Conservation (phyloP, 2,329 filamentous ascomycete species). For the Madurella mycetomatis region DNA sequence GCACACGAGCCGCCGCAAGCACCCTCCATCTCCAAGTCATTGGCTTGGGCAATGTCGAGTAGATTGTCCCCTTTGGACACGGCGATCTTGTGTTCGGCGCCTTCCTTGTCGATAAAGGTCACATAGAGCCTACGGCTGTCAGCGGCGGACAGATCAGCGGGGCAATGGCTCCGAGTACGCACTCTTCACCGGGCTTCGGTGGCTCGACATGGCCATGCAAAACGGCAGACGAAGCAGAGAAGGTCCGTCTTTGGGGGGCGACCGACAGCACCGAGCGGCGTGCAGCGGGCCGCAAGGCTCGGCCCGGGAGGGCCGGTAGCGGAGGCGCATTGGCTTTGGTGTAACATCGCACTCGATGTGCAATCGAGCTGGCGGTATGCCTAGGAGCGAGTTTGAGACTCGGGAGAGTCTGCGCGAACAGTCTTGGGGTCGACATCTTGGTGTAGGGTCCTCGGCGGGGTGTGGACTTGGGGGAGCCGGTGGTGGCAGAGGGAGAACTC, state of each 20-base stretch:
- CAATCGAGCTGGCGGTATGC: conserved; percentile 12
- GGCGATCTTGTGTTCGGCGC: conserved; percentile 67
- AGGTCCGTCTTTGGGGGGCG: conserved; percentile 32
- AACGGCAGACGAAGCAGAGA: conserved; percentile 59
- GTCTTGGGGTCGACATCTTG: conserved; percentile 22
- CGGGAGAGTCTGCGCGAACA: conserved; percentile 17
- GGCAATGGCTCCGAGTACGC: conserved; percentile 18
- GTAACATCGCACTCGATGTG: conserved; percentile 20
- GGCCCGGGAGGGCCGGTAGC: conserved; percentile 4
- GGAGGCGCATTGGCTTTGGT: conserved; percentile 23
- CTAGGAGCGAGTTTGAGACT: conserved; percentile 14
- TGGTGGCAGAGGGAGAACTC: neutral
- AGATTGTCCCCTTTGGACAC: conserved; percentile 88
- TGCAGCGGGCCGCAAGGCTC: conserved; percentile 6
- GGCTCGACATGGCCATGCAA: conserved; percentile 76
- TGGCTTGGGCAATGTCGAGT: conserved; percentile 87
- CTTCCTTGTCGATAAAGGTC: conserved; percentile 92
- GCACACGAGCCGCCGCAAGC: conserved; percentile 93
- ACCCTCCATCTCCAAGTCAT: conserved; percentile 98
- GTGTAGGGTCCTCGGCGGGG: neutral
- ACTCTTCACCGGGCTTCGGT: conserved; percentile 92
- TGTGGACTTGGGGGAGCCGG: neutral
- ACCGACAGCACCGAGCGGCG: neutral
- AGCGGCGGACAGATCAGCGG: neutral
- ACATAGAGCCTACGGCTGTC: conserved; percentile 63